Percentiles rank a stretch among this genome's conserved stretches.
Evolutionary conservation across 768 basidiomycete genomes (phyloP).

Genomic region (Tubosaeta sp.): DNA sequence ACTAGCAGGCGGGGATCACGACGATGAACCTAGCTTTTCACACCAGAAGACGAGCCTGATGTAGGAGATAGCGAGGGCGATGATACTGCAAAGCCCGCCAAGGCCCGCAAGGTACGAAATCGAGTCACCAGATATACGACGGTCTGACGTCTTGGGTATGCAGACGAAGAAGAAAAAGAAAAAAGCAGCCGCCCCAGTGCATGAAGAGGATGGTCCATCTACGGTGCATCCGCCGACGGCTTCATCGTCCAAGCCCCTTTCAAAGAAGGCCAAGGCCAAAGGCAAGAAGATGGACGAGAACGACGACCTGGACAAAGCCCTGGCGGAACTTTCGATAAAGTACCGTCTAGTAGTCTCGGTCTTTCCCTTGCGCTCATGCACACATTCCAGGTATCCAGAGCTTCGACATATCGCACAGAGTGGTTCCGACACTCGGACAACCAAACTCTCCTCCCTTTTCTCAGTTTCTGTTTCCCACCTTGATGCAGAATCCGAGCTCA

Average conservation of each 20-base stretch:
- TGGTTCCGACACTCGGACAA: constrained; percentile 26
- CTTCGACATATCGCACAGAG: constrained; percentile 35
- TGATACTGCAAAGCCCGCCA: constrained; percentile 12
- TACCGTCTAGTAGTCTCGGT: constrained; percentile 27
- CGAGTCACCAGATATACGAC: neutral
- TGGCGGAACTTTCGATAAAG: constrained; percentile 83
- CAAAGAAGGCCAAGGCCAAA: constrained; percentile 62
- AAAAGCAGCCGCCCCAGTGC: constrained; percentile 12
- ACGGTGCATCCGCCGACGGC: constrained; percentile 4
- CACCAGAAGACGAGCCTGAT: constrained; percentile 27
- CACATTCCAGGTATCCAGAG: constrained; percentile 44
- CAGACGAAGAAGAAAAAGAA: constrained; percentile 42
- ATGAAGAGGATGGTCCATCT: constrained; percentile 1
- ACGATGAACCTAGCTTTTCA: constrained; percentile 39
- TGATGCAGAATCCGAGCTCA: constrained; percentile 86
- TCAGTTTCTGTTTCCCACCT: constrained; percentile 78
- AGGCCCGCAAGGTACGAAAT: constrained; percentile 22
- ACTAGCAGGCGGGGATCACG: constrained; percentile 11
- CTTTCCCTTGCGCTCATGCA: neutral
- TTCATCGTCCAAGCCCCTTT: constrained; percentile 40
- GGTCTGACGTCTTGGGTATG: constrained; percentile 2
- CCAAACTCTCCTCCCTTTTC: constrained; percentile 52
- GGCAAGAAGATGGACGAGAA: constrained; percentile 55
- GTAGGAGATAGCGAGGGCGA: constrained; percentile 22
- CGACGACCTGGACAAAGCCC: constrained; percentile 80